Conservation (phyloP, 371 early-diverging fungal genomes). For the Lichtheimia corymbifera region DNA sequence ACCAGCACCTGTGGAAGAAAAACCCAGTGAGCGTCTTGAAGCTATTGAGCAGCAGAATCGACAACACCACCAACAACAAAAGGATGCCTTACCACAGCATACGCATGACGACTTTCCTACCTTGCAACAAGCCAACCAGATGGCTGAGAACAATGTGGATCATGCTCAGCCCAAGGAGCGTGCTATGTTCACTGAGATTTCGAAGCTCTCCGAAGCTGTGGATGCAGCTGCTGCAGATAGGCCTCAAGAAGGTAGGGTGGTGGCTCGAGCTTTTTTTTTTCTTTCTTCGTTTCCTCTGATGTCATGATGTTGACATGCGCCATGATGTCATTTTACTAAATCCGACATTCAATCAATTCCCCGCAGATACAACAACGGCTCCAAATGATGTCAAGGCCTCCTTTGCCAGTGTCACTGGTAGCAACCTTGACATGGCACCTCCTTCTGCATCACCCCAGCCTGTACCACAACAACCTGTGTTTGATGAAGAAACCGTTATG, state of each 20-base stretch:
- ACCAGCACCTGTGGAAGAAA: constrained; percentile 1
- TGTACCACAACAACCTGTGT: constrained; percentile 32
- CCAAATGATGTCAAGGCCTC: constrained; percentile 9
- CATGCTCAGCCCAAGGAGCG: constrained; percentile 17
- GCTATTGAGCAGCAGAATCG: constrained; percentile 15
- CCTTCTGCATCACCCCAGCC: constrained; percentile 33
- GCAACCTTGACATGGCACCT: constrained; percentile 40
- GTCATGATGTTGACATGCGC: neutral
- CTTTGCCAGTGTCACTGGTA: constrained; percentile 39
- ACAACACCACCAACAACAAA: neutral
- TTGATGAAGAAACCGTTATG: constrained; percentile 37
- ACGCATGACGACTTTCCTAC: constrained; percentile 42
- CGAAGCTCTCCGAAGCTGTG: constrained; percentile 24
- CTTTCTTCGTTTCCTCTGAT: too few species aligned
- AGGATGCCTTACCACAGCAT: constrained; percentile 9
- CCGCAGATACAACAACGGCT: too few species aligned
- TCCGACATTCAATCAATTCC: neutral
- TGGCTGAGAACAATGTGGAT: constrained; percentile 25
- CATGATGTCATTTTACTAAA: neutral
- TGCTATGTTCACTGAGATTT: constrained; percentile 30
- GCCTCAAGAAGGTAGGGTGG: neutral
- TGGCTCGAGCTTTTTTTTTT: neutral
- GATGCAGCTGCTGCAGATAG: constrained; percentile 17
- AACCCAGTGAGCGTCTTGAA: constrained; percentile 19
- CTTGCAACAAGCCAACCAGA: constrained; percentile 31